A percentile compares a stretch with the other conserved stretches of the same genome.
These are phyloP conservation scores for Populus hybrid DNA, from an alignment of 441 rosid species.

Conservation along the genomic window DNA sequence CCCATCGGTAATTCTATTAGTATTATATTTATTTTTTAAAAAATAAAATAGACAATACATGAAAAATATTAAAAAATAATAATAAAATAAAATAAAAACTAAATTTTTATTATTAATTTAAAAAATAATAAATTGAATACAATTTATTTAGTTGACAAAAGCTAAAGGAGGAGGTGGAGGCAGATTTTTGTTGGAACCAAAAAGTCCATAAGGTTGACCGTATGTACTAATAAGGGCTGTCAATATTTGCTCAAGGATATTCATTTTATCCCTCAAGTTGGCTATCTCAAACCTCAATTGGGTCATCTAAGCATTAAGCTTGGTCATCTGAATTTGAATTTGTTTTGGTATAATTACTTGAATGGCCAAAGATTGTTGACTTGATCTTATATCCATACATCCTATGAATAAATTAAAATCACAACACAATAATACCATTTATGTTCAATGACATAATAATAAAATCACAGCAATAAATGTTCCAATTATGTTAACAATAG, in stretches of 20 bases:
- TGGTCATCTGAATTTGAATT: neutral
- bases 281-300: neutral
- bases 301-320: neutral
- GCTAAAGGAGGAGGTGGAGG: neutral
- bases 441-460: too few relatives aligned
- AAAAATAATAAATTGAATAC: too few relatives aligned
- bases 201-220: accelerated
- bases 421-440: too few relatives aligned
- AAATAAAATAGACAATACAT: neutral
- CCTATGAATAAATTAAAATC: too few relatives aligned
- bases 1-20: neutral
- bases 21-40: neutral
- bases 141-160: neutral
- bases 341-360: neutral
- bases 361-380: neutral
- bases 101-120: too few relatives aligned
- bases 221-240: too few relatives aligned
- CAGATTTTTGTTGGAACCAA: accelerated
- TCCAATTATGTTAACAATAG: too few relatives aligned
- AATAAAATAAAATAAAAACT: too few relatives aligned
- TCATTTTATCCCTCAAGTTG: neutral
- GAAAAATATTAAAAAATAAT: too few relatives aligned
- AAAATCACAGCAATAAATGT: too few relatives aligned
- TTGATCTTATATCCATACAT: neutral
- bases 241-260: neutral